These are phyloP conservation scores for Lentithecium fluviatile DNA, from an alignment of 495 filamentous ascomycete species.

Conservation along the genomic window DNA sequence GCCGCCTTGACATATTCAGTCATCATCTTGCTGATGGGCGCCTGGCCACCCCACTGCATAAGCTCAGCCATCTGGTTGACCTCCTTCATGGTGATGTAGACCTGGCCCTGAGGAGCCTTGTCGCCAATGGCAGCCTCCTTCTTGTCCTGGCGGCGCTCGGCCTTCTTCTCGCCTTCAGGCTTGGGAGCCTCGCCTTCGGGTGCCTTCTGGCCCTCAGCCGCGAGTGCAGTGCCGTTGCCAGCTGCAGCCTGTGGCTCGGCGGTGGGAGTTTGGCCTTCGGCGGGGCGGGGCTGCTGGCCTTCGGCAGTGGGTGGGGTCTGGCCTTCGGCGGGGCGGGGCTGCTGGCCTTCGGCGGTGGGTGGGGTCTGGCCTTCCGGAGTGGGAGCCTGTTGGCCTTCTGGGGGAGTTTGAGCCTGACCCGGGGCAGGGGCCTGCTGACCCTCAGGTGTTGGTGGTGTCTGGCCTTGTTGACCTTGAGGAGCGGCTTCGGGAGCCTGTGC, in stretches of 20 bases:
- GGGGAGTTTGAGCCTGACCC: neutral
- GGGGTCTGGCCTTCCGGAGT: neutral
- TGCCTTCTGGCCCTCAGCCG: neutral
- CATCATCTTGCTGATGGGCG: slow-evolving; percentile 22
- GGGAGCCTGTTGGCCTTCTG: neutral
- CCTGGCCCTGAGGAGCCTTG: neutral
- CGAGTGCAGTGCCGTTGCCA: neutral
- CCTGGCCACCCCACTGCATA: slow-evolving; percentile 13
- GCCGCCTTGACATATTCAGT: slow-evolving; percentile 17
- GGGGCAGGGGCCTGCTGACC: neutral
- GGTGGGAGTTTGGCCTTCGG: neutral
- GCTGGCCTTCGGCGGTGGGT: neutral
- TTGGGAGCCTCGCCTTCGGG: too few species aligned
- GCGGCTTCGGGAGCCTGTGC: neutral
- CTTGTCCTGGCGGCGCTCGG: neutral
- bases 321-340: neutral
- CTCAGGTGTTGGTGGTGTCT: too few species aligned
- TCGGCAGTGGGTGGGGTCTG: too few species aligned
- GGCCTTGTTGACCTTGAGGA: slow-evolving; percentile 1
- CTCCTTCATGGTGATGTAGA: slow-evolving; percentile 22
- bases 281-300: too few species aligned
- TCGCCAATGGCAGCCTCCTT: neutral
- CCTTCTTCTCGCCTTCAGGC: neutral
- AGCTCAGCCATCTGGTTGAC: slow-evolving; percentile 24
- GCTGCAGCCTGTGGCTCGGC: neutral